phyloP scores from a whole-genome alignment of 2,329 filamentous ascomycete species.

The Penicillium sp. region DNA sequence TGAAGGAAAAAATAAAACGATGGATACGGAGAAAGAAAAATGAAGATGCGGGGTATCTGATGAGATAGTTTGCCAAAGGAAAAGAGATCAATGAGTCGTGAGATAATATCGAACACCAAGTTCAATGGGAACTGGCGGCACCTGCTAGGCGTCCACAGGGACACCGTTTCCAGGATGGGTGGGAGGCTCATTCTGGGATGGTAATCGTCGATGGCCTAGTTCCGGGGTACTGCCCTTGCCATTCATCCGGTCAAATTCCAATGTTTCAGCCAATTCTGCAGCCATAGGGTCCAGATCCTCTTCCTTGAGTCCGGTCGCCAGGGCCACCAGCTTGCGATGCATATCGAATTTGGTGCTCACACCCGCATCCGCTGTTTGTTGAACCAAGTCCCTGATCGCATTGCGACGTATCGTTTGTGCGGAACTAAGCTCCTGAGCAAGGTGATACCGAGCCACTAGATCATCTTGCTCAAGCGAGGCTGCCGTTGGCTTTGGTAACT shows the following conservation, averaged over 20 bases:
- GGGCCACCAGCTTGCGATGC: conserved; percentile 47
- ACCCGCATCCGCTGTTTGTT: conserved; percentile 47
- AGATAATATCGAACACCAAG: conserved; percentile 8
- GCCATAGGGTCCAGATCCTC: conserved; percentile 50
- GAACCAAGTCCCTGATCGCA: conserved; percentile 43
- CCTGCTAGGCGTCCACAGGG: conserved; percentile 33
- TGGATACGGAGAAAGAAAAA: conserved; percentile 1
- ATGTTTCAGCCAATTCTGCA: conserved; percentile 45
- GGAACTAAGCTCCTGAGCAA: conserved; percentile 33
- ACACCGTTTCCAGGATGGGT: conserved; percentile 30
- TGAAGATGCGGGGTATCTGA: conserved; percentile 35
- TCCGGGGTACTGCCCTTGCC: conserved; percentile 37
- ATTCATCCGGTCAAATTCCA: conserved; percentile 46
- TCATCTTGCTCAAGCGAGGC: conserved; percentile 31
- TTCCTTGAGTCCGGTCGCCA: conserved; percentile 49
- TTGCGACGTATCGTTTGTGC: conserved; percentile 37
- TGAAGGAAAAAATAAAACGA: background rate
- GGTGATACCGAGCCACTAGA: conserved; percentile 31
- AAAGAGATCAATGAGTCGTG: conserved; percentile 17
- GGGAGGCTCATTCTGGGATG: conserved; percentile 26
- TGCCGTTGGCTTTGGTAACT: conserved; percentile 13
- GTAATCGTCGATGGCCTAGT: conserved; percentile 24
- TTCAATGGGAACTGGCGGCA: background rate
- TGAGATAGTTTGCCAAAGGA: conserved; percentile 21
- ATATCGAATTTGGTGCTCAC: conserved; percentile 49